These are phyloP conservation scores for Allium fistulosum DNA, from an alignment of 106 monocot species.

Conservation along the genomic window DNA sequence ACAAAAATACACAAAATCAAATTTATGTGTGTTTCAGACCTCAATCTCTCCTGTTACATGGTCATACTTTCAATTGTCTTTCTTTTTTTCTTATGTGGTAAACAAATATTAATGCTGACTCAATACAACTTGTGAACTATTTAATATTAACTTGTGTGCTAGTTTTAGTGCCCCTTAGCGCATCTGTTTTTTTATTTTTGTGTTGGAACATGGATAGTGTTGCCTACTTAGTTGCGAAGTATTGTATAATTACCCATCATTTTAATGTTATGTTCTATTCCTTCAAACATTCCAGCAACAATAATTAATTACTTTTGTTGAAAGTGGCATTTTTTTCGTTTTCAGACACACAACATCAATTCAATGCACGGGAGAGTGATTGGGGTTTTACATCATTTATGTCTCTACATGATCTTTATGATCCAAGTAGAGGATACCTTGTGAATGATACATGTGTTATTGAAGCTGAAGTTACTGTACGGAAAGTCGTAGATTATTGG, in stretches of 20 bases:
- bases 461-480: slow-evolving; percentile 63
- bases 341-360: slow-evolving; percentile 61
- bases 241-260: not conserved
- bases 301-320: not conserved
- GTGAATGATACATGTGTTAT: slow-evolving; percentile 46
- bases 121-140: no score
- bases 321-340: not conserved
- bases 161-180: not conserved
- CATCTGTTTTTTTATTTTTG: not conserved
- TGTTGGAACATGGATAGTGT: not conserved
- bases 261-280: not conserved
- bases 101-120: no score
- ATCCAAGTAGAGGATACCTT: slow-evolving; percentile 45
- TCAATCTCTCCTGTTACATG: no score
- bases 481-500: slow-evolving; percentile 53
- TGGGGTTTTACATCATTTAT: slow-evolving; percentile 79
- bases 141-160: no score
- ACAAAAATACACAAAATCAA: no score
- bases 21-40: no score
- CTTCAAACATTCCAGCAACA: not conserved
- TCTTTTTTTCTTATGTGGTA: no score
- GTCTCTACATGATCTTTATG: slow-evolving; percentile 60
- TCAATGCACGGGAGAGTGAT: slow-evolving; percentile 63
- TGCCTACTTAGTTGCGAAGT: not conserved
- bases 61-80: no score